Conservation (phyloP, 2,329 filamentous ascomycete genomes). For the Sporothrix globosa region DNA sequence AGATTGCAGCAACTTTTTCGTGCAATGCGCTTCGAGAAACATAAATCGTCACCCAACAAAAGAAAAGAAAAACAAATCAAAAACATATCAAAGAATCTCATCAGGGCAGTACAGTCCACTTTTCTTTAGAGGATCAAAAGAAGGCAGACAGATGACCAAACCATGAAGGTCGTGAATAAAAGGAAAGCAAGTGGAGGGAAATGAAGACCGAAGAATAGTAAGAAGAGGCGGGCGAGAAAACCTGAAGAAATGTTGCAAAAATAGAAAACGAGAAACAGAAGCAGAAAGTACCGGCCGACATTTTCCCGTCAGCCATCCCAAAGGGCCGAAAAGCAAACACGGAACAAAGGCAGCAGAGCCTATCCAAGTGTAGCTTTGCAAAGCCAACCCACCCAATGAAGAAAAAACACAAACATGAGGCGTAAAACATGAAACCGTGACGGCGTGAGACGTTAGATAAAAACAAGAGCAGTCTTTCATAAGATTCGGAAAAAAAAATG, state of each 20-base stretch:
- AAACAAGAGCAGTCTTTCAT: conserved; percentile 28
- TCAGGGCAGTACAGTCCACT: conserved; percentile 6
- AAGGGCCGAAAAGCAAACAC: conserved; percentile 15
- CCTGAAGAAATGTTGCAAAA: background rate
- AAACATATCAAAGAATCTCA: conserved; percentile 2
- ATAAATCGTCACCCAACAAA: conserved; percentile 15
- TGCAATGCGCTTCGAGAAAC: conserved; percentile 24
- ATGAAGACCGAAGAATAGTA: background rate
- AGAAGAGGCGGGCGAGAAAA: background rate
- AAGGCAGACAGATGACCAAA: background rate
- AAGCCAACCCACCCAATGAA: conserved; percentile 20
- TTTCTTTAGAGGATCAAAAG: background rate
- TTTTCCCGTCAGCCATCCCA: conserved; percentile 17
- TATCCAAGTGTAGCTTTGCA: conserved; percentile 31
- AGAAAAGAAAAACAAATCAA: conserved; percentile 17
- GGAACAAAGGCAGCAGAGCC: conserved; percentile 27
- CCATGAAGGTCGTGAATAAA: conserved; percentile 18
- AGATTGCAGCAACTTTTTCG: conserved; percentile 3
- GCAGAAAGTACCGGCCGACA: background rate
- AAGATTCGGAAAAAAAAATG: background rate
- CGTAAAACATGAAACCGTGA: conserved; percentile 30
- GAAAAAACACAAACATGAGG: conserved; percentile 25
- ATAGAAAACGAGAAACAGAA: background rate
- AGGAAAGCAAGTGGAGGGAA: conserved; percentile 2
- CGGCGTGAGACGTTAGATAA: conserved; percentile 26